Evolutionary conservation across 108 stramenopile genomes (phyloP), one percentile per base, ranked within the genome.

Genomic region (Discostella pseudostelligera): DNA sequence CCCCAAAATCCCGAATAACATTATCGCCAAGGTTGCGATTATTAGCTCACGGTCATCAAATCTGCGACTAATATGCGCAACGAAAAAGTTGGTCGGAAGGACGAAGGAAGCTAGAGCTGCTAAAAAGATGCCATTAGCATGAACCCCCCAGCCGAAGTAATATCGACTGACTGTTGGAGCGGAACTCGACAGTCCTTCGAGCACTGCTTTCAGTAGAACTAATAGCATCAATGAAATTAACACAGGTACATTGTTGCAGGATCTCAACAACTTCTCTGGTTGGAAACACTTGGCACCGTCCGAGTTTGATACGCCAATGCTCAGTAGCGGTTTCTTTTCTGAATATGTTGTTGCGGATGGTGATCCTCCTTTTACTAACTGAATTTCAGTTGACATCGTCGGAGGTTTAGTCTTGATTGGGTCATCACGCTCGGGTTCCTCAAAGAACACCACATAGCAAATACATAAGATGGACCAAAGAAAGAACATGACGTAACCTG

Each of bases 401-500:
- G 35, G 1, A 21, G 29, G 13, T 0, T 11, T 62, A 13, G 70
- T 49, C 21, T 51, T 8, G 14, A 37, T 8, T 0, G 32, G 39
- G 46, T 69, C 48, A 17, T 39, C 25, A 6, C 83, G 81, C 59
- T 76, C 76, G 5, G 93, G 93, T 60, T 94, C 93, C 60, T 83
- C 71, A 69, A 95, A 95, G 46, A 69, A 87, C 13, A 82, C 0
- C n/a, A 84, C 35, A n/a, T 76, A 61, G 9, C 59, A 21, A 47
- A 77, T 22, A 10, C 85, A 65, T 47, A 75, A 96, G 19, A 87
- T 11, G 4, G 44, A 45, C 95, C 95, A 96, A 16, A 85, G 39
- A 1, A 68, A 39, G 58, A 81, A 67, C 95, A 96, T 96, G 43
- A 92, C 54, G 60, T 77, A 92, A 8, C 89, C 86, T 37, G 26